A percentile compares a stretch with the other conserved stretches of the same genome.
Conservation (phyloP, 148 eudicot species). For the Nepenthes mirabilis region DNA sequence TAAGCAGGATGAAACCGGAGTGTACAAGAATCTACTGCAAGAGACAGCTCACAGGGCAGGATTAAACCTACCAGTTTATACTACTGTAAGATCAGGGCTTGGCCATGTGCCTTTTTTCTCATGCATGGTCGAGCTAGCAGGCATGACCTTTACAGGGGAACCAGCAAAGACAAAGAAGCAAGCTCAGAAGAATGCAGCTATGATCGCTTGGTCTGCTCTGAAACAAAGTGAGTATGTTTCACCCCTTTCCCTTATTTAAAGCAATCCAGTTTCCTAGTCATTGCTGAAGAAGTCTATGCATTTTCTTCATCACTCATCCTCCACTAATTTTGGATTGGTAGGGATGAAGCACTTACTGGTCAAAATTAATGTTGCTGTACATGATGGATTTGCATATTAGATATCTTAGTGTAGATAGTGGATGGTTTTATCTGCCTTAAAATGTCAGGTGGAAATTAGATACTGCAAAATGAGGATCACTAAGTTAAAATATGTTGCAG, state of each 20-base stretch:
- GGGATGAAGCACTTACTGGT: no score
- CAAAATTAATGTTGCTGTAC: no score
- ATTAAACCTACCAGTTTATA: constrained; percentile 39
- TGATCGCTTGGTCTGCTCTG: constrained; percentile 43
- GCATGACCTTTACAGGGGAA: constrained; percentile 35
- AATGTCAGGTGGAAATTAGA: no score
- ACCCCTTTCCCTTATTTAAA: neutral
- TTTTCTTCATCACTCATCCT: no score
- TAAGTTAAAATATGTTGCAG: no score
- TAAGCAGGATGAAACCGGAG: constrained; percentile 51
- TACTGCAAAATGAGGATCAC: no score
- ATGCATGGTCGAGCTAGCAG: constrained; percentile 44
- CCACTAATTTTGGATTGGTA: no score
- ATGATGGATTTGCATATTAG: no score
- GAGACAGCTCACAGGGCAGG: constrained; percentile 59
- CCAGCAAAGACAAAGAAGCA: constrained; percentile 39
- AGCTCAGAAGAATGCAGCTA: constrained; percentile 57
- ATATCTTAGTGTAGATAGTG: no score
- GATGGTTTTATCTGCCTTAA: no score
- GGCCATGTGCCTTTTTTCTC: constrained; percentile 51
- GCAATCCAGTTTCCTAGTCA: neutral
- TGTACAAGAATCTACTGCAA: constrained; percentile 51
- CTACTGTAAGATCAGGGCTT: constrained; percentile 36
- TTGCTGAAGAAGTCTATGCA: neutral
- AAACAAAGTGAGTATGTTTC: constrained; percentile 32